Percentiles rank a stretch among this genome's conserved stretches.
phyloP scores from a whole-genome alignment of 768 basidiomycete genomes.

The Pleurotus eryngii region DNA sequence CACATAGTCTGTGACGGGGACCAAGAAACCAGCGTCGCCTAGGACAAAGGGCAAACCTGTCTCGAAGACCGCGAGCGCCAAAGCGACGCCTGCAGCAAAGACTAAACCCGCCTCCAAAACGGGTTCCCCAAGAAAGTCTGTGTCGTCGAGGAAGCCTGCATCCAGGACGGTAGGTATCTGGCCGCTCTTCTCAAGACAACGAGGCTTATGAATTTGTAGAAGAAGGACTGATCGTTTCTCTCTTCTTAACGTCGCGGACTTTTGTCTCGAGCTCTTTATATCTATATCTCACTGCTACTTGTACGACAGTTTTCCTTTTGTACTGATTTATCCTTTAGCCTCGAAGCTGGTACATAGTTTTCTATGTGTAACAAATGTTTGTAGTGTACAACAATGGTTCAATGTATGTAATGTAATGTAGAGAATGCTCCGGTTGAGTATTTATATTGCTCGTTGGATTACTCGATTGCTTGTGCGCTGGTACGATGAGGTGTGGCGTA shows the following conservation, averaged over 20 bases:
- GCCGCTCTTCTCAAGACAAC: not conserved
- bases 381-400: too few species aligned
- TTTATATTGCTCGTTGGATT: too few species aligned
- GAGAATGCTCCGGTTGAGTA: too few species aligned
- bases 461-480: too few species aligned
- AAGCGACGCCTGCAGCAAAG: conserved; percentile 2
- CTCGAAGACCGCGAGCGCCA: conserved; percentile 24
- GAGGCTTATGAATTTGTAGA: not conserved
- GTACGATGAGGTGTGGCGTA: too few species aligned
- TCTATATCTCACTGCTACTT: not conserved
- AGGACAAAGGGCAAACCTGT: conserved; percentile 27
- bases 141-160: conserved; percentile 12
- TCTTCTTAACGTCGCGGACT: not conserved
- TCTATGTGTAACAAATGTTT: not conserved
- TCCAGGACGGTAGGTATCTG: conserved; percentile 16
- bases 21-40: conserved; percentile 32
- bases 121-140: conserved; percentile 12
- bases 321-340: conserved; percentile 2
- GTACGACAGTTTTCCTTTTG: conserved; percentile 9
- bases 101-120: conserved; percentile 21
- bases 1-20: conserved; percentile 34
- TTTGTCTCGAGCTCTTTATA: not conserved
- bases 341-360: not conserved
- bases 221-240: not conserved
- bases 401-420: too few species aligned